Conservation (phyloP, 306 rosid genomes). For the Sicyos edulis region DNA sequence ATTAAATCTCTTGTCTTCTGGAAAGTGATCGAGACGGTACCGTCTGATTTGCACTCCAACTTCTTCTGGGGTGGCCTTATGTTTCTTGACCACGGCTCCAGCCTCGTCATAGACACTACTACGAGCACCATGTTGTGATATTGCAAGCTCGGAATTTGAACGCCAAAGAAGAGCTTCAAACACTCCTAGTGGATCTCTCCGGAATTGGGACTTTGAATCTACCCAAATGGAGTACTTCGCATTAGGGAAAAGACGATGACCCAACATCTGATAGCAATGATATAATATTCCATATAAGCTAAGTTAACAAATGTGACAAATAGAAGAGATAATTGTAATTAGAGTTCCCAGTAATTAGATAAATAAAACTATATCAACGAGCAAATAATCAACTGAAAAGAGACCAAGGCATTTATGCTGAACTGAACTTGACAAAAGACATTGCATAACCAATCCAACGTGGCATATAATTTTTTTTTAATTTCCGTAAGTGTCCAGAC, state of each 20-base stretch:
- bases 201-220: conserved; percentile 90
- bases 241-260: conserved; percentile 87
- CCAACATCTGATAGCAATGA: conserved; percentile 59
- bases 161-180: conserved; percentile 89
- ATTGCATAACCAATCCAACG: background rate
- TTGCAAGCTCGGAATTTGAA: conserved; percentile 64
- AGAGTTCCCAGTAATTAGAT: background rate
- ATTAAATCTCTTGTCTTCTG: conserved; percentile 70
- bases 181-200: conserved; percentile 95
- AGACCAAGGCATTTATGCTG: background rate
- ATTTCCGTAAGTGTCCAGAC: too few relatives aligned
- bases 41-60: conserved; percentile 79
- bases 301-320: background rate
- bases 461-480: too few relatives aligned
- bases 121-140: conserved; percentile 98
- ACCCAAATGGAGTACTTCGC: conserved; percentile 95
- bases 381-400: background rate
- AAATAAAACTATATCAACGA: background rate
- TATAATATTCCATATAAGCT: background rate
- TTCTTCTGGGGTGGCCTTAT: conserved; percentile 95
- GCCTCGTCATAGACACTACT: conserved; percentile 91
- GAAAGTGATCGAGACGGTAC: conserved; percentile 70
- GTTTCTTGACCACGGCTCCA: conserved; percentile 85
- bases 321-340: background rate
- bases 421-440: background rate